Evolutionary conservation across 2,329 filamentous ascomycete genomes (phyloP), one percentile per base, ranked within the genome.

Genomic region (Sarocladium brachiariae): DNA sequence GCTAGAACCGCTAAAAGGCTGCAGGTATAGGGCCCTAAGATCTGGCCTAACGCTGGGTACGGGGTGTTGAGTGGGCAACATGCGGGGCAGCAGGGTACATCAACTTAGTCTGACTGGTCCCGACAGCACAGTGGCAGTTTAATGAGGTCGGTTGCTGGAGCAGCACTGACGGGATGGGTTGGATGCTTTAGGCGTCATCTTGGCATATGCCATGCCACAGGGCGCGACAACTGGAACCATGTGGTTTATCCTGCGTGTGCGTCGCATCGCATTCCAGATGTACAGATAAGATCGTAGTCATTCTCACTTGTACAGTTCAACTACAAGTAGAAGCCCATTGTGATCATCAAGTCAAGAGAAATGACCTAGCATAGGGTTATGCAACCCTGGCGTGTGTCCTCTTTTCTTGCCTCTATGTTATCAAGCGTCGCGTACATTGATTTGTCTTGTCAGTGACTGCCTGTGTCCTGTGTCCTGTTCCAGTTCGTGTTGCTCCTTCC

Each of bases 41-140:
- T n/a, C 5, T n/a, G 5, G 5, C 34, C 11, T n/a, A 43, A 24
- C 19, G 21, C 23, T 19, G 33, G 43, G 43, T 47, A 47, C 43
- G 25, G 43, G 25, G n/a, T 30, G 43, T 47, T 47, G 43, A 4
- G 27, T 31, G 43, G 43, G 43, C 43, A 47, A 47, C 43, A 47
- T 47, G 43, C 43, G 43, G 43, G 43, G 43, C 39, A 14, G n/a
- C 21, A 9, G 27, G 39, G 39, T 43, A 43, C 39, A 43, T 19
- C 39, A n/a, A 39, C 35, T 21, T 21, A 35, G 33, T 35, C 11
- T n/a, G 11, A 8, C 7, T n/a, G 8, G 18, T 35, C 33, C n/a
- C n/a, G n/a, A n/a, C n/a, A n/a, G n/a, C n/a, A n/a, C n/a, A n/a
- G n/a, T n/a, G n/a, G n/a, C n/a, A n/a, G n/a, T n/a, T n/a, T n/a